A percentile compares a stretch with the other conserved stretches of the same genome.
Conservation (phyloP, 148 eudicot genomes). For the Heliosperma pusillum region DNA sequence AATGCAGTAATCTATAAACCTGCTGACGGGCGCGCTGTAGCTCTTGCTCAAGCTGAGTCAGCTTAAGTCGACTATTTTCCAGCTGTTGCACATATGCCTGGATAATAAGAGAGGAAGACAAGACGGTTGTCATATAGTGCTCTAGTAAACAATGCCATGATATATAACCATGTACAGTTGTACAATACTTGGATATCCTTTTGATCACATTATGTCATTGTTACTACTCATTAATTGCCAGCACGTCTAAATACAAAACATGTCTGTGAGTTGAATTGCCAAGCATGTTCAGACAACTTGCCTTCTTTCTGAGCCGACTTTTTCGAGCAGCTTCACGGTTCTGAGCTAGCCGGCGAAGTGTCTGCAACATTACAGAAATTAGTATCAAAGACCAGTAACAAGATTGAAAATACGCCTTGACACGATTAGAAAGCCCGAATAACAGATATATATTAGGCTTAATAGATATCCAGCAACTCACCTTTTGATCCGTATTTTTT, state of each 20-base stretch:
- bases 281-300: constrained; percentile 18
- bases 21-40: not conserved
- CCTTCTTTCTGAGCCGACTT: constrained; percentile 88
- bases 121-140: not conserved
- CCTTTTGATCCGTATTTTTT: constrained; percentile 81
- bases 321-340: constrained; percentile 98
- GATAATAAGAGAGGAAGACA: not conserved
- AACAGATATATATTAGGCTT: not conserved
- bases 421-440: not conserved
- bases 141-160: not conserved
- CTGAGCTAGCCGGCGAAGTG: constrained; percentile 88
- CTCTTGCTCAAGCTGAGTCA: not conserved
- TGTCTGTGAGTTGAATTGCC: not conserved
- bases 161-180: not conserved
- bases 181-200: not conserved
- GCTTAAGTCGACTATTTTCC: not conserved
- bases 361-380: constrained; percentile 38
- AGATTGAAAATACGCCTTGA: not conserved
- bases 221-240: not conserved
- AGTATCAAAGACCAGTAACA: not conserved
- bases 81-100: not conserved
- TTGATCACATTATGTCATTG: not conserved
- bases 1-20: not conserved
- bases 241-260: not conserved
- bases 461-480: constrained; percentile 18